Conservation (phyloP, 192 early-diverging fungal genomes). For the Coemansia sp. region DNA sequence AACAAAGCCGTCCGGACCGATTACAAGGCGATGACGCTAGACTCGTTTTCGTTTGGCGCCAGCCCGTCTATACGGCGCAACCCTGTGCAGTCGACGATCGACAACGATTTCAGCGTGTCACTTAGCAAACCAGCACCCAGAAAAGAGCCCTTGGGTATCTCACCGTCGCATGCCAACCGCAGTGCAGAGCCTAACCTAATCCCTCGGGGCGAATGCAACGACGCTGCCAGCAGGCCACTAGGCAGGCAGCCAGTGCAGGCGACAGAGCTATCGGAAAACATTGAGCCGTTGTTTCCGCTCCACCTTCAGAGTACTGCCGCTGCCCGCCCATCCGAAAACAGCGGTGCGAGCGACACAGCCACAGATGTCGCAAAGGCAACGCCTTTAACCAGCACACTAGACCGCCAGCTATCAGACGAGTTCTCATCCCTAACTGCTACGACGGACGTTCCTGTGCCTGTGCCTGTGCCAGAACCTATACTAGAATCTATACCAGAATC, state of each 20-base stretch:
- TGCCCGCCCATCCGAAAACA: neutral
- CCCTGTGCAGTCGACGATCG: conserved; percentile 39
- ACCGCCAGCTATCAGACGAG: conserved; percentile 10
- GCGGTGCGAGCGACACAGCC: neutral
- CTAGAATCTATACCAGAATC: conserved; percentile 1
- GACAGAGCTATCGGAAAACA: conserved; percentile 15
- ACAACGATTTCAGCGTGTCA: conserved; percentile 33
- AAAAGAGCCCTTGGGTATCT: conserved; percentile 11
- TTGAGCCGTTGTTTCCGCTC: conserved; percentile 3
- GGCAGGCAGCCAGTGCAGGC: neutral
- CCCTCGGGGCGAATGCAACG: neutral
- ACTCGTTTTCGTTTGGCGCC: conserved; percentile 55
- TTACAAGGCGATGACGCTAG: conserved; percentile 74
- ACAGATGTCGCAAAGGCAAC: neutral
- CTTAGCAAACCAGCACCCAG: conserved; percentile 15
- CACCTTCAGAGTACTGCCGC: conserved; percentile 1
- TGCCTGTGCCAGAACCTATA: neutral
- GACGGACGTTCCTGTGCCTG: neutral
- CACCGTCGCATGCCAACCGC: conserved; percentile 22
- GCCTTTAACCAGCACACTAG: neutral
- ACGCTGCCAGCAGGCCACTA: neutral
- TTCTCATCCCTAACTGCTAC: conserved; percentile 11
- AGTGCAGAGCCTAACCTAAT: neutral
- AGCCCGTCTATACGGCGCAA: conserved; percentile 36
- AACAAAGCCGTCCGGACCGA: conserved; percentile 89